phyloP scores from a whole-genome alignment of 1,139 yeast genomes.

The Candida labiduridarum region DNA sequence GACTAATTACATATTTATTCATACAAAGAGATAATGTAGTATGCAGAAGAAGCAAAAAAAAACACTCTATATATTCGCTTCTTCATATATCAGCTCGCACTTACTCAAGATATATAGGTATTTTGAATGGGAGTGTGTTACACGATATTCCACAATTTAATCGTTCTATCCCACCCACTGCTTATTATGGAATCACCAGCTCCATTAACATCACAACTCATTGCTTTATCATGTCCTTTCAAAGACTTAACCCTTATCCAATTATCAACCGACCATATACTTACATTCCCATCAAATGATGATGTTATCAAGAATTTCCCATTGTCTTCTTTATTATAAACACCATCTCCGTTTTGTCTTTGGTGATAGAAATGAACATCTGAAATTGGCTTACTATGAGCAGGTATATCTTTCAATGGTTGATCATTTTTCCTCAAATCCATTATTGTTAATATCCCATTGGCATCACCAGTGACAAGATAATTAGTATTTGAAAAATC shows the following conservation, averaged over 20 bases:
- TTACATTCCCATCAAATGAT: slow-evolving; percentile 71
- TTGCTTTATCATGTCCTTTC: slow-evolving; percentile 71
- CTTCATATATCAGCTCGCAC: too few relatives aligned
- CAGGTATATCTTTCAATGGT: slow-evolving; percentile 59
- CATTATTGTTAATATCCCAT: slow-evolving; percentile 82
- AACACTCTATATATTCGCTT: too few relatives aligned
- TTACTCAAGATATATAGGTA: too few relatives aligned
- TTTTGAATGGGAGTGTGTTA: too few relatives aligned
- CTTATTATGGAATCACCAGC: slow-evolving; percentile 51
- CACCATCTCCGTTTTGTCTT: background rate
- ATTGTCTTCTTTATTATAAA: slow-evolving; percentile 4
- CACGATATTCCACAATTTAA: slow-evolving; percentile 57
- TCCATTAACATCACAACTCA: slow-evolving; percentile 63
- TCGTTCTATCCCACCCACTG: slow-evolving; percentile 84
- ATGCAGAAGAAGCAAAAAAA: too few relatives aligned
- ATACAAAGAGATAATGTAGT: too few relatives aligned
- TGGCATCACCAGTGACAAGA: slow-evolving; percentile 84
- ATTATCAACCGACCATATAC: slow-evolving; percentile 70
- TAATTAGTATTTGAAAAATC: slow-evolving; percentile 68
- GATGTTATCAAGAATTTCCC: slow-evolving; percentile 61
- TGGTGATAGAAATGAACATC: slow-evolving; percentile 57
- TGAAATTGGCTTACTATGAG: slow-evolving; percentile 76
- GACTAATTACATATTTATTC: too few relatives aligned
- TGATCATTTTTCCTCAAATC: slow-evolving; percentile 58
- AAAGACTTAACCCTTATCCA: slow-evolving; percentile 64